phyloP scores from a whole-genome alignment of 768 basidiomycete genomes.

The Mycena vitilis region DNA sequence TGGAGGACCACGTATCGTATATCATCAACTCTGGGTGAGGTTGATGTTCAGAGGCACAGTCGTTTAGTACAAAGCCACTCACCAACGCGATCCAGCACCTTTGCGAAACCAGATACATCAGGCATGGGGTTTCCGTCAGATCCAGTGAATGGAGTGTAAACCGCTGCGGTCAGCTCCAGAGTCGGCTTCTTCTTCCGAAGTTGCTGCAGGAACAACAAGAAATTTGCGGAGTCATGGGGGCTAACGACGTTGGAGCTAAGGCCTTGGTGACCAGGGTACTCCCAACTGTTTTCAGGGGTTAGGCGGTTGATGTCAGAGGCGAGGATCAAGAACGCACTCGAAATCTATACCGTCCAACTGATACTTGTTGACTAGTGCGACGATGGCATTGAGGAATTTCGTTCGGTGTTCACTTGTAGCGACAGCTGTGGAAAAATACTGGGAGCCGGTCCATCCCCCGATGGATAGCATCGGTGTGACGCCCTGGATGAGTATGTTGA shows the following conservation, averaged over 20 bases:
- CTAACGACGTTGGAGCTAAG: constrained; percentile 77
- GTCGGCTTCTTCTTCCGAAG: constrained; percentile 58
- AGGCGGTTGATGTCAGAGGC: too few relatives aligned
- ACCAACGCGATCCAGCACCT: constrained; percentile 79
- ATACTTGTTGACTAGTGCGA: constrained; percentile 50
- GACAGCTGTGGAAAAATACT: constrained; percentile 70
- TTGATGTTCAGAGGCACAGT: neutral
- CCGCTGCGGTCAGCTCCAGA: constrained; percentile 79
- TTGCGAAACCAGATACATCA: constrained; percentile 74
- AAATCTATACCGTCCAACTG: too few relatives aligned
- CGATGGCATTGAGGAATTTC: constrained; percentile 65
- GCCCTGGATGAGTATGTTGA: constrained; percentile 49
- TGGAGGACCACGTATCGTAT: constrained; percentile 71
- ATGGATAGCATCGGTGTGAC: constrained; percentile 69
- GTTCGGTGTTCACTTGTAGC: constrained; percentile 66
- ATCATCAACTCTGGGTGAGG: constrained; percentile 63
- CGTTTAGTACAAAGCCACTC: constrained; percentile 38
- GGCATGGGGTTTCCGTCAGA: constrained; percentile 63
- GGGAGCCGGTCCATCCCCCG: constrained; percentile 76
- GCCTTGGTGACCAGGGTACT: constrained; percentile 79
- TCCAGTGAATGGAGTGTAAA: constrained; percentile 72
- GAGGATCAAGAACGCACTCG: too few relatives aligned
- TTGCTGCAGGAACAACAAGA: constrained; percentile 78
- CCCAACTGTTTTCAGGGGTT: constrained; percentile 67
- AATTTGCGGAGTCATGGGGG: constrained; percentile 78